Evolutionary conservation across 768 basidiomycete genomes (phyloP), one percentile per base, ranked within the genome.

Genomic region (Xanthoconium purpureum): DNA sequence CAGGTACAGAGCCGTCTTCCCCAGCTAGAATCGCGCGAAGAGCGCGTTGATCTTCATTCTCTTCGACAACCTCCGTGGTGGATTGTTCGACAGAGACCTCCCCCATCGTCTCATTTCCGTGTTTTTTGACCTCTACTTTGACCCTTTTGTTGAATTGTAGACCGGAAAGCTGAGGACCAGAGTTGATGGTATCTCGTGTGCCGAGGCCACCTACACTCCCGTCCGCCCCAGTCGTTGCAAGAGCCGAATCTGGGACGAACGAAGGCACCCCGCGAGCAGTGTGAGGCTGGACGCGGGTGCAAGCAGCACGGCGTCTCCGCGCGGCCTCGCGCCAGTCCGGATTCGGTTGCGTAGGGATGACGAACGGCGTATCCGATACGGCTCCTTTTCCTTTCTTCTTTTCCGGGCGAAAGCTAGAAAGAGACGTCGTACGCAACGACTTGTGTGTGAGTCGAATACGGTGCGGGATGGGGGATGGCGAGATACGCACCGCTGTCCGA

Each of bases 311-410:
- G 11, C 89, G 78, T 67, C 83, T 86, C 40, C 88, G 79, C 15
- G 91, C 90, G 9, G 84, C 73, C 50, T 85, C 88, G 40, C 92
- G 78, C 96, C 96, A 99, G 68, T 99, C 95, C 29, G 84, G 82
- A 66, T 98, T 96, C 63, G 92, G 77, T 44, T 91, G 76, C 1
- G 93, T 78, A 15, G 95, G 87, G 44, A 99, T 98, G 37, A 97
- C 84, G 10, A 97, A 80, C 0, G 90, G 90, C 5, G 76, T 82
- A 39, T 81, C 68, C 12, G 79, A 73, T 49, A 69, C 76, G 1
- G 43, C n/a, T 4, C 0, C 29, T 58, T 24, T 24, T 24, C 24
- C 24, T 4, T 77, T 77, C 39, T 74, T 78, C 40, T 50, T 73
- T 52, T 77, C 75, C 54, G 76, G 78, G 60, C 75, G 73, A 32